Conservation (phyloP, 2,329 filamentous ascomycete genomes). For the Biscogniauxia mediterranea region DNA sequence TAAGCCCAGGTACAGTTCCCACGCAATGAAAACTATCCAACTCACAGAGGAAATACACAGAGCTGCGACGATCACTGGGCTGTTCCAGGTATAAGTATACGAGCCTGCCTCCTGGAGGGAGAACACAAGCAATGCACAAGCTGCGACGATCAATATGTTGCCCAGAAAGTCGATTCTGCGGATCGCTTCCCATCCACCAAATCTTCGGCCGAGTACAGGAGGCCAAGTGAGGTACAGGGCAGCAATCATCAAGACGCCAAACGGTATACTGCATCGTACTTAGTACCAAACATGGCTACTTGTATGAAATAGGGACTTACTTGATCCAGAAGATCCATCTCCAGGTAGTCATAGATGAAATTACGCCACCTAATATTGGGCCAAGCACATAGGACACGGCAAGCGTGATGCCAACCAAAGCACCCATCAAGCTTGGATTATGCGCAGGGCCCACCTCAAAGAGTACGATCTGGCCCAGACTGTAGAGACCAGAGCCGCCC, state of each 20-base stretch:
- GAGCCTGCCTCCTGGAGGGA: slow-evolving; percentile 57
- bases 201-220: slow-evolving; percentile 35
- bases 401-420: slow-evolving; percentile 54
- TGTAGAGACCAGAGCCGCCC: slow-evolving; percentile 61
- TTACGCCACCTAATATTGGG: slow-evolving; percentile 55
- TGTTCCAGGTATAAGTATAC: slow-evolving; percentile 50
- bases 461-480: slow-evolving; percentile 55
- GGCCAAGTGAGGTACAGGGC: slow-evolving; percentile 49
- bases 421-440: slow-evolving; percentile 53
- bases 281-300: slow-evolving; percentile 10
- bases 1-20: slow-evolving; percentile 48
- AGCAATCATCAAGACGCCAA: slow-evolving; percentile 45
- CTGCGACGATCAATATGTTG: slow-evolving; percentile 47
- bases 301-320: slow-evolving; percentile 36
- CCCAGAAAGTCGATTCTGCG: slow-evolving; percentile 53
- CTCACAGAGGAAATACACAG: slow-evolving; percentile 47
- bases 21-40: slow-evolving; percentile 48
- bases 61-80: slow-evolving; percentile 48
- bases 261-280: slow-evolving; percentile 43
- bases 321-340: slow-evolving; percentile 63
- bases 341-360: slow-evolving; percentile 55
- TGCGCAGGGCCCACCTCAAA: slow-evolving; percentile 55
- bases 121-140: slow-evolving; percentile 54
- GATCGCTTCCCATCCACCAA: slow-evolving; percentile 41
- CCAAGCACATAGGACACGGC: slow-evolving; percentile 58